Evolutionary conservation across 2,329 filamentous ascomycete species (phyloP).

Genomic region (Rhinocladiella similis): DNA sequence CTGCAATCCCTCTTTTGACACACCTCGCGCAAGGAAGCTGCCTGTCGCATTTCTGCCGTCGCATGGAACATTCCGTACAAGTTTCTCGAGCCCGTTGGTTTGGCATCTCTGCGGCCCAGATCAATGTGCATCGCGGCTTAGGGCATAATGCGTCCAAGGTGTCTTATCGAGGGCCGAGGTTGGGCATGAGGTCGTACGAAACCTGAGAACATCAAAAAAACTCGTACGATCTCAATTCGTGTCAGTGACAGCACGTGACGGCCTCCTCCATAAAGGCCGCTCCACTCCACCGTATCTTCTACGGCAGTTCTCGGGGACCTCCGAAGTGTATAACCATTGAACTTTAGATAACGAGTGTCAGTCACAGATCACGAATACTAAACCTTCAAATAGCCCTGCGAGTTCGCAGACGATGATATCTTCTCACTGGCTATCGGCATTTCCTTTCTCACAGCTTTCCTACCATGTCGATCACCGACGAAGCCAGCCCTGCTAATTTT

Average conservation of each 20-base stretch:
- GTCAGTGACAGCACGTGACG: background rate
- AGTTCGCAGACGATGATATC: background rate
- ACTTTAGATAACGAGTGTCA: background rate
- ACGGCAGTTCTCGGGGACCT: background rate
- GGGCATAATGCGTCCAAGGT: no score
- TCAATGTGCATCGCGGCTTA: background rate
- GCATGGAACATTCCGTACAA: conserved; percentile 22
- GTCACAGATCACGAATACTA: background rate
- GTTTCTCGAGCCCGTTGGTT: conserved; percentile 5
- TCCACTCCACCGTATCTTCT: background rate
- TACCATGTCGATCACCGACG: conserved; percentile 1
- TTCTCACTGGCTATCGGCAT: background rate
- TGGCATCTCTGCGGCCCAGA: background rate
- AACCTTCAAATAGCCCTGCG: background rate
- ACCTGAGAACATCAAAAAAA: no score
- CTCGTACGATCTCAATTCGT: background rate
- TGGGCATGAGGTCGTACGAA: no score
- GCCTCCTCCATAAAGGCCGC: background rate
- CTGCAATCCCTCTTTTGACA: conserved; percentile 37
- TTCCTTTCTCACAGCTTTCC: no score
- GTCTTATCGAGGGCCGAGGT: background rate
- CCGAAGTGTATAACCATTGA: background rate
- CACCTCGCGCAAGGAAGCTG: conserved; percentile 41
- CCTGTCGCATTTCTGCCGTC: conserved; percentile 36
- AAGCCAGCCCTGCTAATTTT: background rate